A percentile compares a stretch with the other conserved stretches of the same genome.
Conservation (phyloP, 2,329 filamentous ascomycete species). For the Xylariaceae sp. region DNA sequence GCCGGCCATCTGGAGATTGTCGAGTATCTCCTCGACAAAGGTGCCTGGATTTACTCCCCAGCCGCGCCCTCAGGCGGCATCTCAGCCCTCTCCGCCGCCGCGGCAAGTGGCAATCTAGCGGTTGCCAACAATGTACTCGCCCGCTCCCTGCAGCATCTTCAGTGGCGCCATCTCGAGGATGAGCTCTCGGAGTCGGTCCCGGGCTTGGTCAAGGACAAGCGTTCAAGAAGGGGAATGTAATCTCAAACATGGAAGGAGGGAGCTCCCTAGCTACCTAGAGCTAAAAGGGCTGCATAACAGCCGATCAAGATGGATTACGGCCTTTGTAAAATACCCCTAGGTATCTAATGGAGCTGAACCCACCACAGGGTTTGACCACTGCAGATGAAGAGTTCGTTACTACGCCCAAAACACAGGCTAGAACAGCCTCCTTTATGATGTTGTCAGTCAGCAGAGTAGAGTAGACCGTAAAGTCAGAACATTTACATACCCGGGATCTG, state of each 20-base stretch:
- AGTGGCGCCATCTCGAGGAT: too few relatives aligned
- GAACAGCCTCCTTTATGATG: constrained; percentile 36
- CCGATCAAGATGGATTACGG: background rate
- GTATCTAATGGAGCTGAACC: constrained; percentile 31
- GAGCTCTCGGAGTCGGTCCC: too few relatives aligned
- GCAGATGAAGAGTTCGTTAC: constrained; percentile 43
- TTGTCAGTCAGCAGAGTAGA: constrained; percentile 1
- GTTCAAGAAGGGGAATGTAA: too few relatives aligned
- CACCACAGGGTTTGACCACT: constrained; percentile 44
- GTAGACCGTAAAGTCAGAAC: background rate
- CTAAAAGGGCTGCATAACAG: background rate
- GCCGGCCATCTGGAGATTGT: constrained; percentile 29
- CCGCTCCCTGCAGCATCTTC: too few relatives aligned
- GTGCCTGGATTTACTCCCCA: constrained; percentile 32
- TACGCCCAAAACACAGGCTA: constrained; percentile 41
- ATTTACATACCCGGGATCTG: constrained; percentile 32
- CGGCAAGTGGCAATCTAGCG: constrained; percentile 26
- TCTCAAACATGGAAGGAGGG: too few relatives aligned
- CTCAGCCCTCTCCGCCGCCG: constrained; percentile 37
- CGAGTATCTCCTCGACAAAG: constrained; percentile 24
- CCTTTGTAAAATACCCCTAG: background rate
- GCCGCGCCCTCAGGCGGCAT: constrained; percentile 34
- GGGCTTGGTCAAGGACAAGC: too few relatives aligned
- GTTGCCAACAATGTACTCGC: constrained; percentile 18
- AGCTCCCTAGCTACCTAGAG: background rate